phyloP scores from a whole-genome alignment of 1,139 yeast species.

The Debaryomyces psychrophilus region DNA sequence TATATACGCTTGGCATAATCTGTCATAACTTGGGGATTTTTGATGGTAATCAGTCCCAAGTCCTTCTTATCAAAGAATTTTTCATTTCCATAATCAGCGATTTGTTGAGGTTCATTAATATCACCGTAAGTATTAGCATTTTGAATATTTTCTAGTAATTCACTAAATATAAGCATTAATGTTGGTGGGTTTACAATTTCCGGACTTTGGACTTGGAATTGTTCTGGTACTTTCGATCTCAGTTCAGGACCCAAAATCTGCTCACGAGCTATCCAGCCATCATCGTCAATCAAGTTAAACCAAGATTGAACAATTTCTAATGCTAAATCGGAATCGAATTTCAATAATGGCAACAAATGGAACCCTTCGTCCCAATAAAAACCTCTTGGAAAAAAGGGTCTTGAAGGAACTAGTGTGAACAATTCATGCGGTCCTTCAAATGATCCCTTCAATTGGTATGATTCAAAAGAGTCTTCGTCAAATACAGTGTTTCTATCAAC shows the following conservation, averaged over 20 bases:
- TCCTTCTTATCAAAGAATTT: slow-evolving; percentile 18
- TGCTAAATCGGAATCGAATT: slow-evolving; percentile 83
- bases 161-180: slow-evolving; percentile 74
- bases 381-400: slow-evolving; percentile 95
- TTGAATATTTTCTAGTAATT: slow-evolving; percentile 53
- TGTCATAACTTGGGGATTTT: slow-evolving; percentile 62
- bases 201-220: slow-evolving; percentile 85
- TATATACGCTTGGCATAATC: slow-evolving; percentile 68
- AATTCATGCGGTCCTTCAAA: slow-evolving; percentile 72
- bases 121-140: slow-evolving; percentile 24
- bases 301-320: slow-evolving; percentile 84
- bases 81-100: slow-evolving; percentile 18
- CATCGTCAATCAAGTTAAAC: slow-evolving; percentile 82
- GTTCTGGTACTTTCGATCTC: slow-evolving; percentile 83
- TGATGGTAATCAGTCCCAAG: slow-evolving; percentile 56
- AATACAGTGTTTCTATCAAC: slow-evolving; percentile 74
- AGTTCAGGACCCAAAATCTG: slow-evolving; percentile 93
- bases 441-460: slow-evolving; percentile 52
- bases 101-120: slow-evolving; percentile 26
- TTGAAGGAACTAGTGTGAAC: slow-evolving; percentile 84
- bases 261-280: slow-evolving; percentile 97
- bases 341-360: slow-evolving; percentile 79
- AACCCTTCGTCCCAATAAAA: slow-evolving; percentile 99
- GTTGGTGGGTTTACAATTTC: slow-evolving; percentile 97
- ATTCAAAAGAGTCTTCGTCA: slow-evolving; percentile 67